phyloP scores from a whole-genome alignment of 257 asterid species.

The Linaria vulgaris region DNA sequence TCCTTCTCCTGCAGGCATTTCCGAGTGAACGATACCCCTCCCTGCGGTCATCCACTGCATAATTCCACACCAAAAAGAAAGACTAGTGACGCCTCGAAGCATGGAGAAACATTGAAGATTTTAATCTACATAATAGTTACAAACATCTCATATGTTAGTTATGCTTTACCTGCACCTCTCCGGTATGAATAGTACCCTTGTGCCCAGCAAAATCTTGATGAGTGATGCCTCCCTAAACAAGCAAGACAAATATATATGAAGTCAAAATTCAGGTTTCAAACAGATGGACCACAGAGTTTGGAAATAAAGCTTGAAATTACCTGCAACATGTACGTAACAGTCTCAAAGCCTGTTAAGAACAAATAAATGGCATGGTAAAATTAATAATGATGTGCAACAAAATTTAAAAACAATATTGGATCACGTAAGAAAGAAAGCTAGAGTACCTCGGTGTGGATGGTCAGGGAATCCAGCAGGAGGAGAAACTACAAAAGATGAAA shows the following conservation, averaged over 20 bases:
- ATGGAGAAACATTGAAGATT: neutral
- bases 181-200: constrained; percentile 72
- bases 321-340: constrained; percentile 83
- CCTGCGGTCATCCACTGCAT: constrained; percentile 99
- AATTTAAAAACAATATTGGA: neutral
- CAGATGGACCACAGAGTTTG: neutral
- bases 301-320: constrained; percentile 28
- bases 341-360: constrained; percentile 72
- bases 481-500: constrained; percentile 49
- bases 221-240: constrained; percentile 66
- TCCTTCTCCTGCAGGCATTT: constrained; percentile 92
- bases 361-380: neutral
- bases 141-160: neutral
- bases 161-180: constrained; percentile 87
- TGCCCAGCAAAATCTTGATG: constrained; percentile 97
- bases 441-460: constrained; percentile 96
- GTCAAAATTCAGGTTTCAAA: neutral
- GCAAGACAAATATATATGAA: constrained; percentile 5
- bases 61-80: constrained; percentile 2
- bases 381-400: neutral
- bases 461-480: constrained; percentile 98
- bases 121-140: too few species aligned
- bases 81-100: neutral
- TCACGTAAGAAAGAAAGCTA: constrained; percentile 1
- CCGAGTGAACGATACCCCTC: constrained; percentile 91